Base-by-base conservation (phyloP, 1,139 yeast species). In the Yamadazyma pseudoaaseri region DNA sequence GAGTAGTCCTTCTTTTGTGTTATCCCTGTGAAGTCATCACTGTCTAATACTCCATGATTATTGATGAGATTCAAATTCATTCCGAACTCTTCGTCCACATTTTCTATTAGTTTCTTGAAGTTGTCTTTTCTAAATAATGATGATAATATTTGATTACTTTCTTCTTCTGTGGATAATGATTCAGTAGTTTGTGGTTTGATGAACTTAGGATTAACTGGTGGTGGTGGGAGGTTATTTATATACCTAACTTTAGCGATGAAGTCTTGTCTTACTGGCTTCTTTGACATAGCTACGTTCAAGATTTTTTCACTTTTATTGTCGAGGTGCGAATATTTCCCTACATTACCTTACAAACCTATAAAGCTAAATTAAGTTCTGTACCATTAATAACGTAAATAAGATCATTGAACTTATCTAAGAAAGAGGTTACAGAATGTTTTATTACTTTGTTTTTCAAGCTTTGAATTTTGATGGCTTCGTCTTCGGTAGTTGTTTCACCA, bases 201-300 rank as follows among this genome's bases (percentile, higher is more conserved):
- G 39, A 89, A 71, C 58, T 86, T 87, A 16, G 99, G 97, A 34
- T 95, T 89, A 43, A 94, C 73, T 16, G 94, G 86, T 8, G 98
- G 97, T 2, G 97, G 92, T 11, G 98, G 98, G 21, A 92, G 68
- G 51, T 80, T 86, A 56, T 92, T 92, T 41, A 79, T 79, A 57
- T 89, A 92, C 52, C 96, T 76, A 36, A 86, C 79, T 48, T 86
- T 83, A 36, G 95, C 94, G 38, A 92, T 82, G 54, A 84, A 90
- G 47, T 89, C 97, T 60, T 90, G 96, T 56, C 87, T 78, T 44
- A 62, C 58, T 8, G 73, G 70, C 44, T 66, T 68, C 38, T 52
- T 49, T 12, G 21, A 18, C 21, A 18, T 18, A 7, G 21, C 7
- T 18, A 7, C 7, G n/a, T 12, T 25, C 16, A 14, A 14, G 17